Percentiles rank a stretch among this genome's conserved stretches.
phyloP scores from a whole-genome alignment of 2,329 filamentous ascomycete genomes.

The Curvularia lunata region DNA sequence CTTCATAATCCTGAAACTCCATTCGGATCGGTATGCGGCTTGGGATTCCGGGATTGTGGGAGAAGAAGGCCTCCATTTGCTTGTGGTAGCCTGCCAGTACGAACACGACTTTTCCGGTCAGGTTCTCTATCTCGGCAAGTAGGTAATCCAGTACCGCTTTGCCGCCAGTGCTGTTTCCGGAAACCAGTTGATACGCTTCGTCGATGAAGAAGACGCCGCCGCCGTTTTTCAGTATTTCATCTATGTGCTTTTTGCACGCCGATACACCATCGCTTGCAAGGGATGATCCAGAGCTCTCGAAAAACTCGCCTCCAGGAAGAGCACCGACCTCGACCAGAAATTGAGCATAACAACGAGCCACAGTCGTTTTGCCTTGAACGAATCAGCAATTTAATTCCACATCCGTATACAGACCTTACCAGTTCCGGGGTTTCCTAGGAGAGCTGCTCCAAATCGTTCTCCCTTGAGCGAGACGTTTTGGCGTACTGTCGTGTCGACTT shows the following conservation, averaged over 20 bases:
- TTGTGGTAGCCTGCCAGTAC: conserved; percentile 75
- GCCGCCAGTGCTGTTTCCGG: conserved; percentile 64
- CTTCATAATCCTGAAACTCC: conserved; percentile 72
- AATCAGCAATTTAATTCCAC: not conserved
- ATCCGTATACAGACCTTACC: conserved; percentile 52
- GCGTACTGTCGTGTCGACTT: conserved; percentile 64
- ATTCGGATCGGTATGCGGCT: conserved; percentile 72
- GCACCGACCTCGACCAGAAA: conserved; percentile 68
- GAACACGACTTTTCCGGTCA: conserved; percentile 72
- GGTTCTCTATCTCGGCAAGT: conserved; percentile 74
- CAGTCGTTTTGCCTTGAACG: conserved; percentile 70
- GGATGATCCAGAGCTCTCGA: conserved; percentile 72
- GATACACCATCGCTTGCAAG: conserved; percentile 68
- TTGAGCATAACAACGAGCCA: conserved; percentile 72
- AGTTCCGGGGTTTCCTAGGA: conserved; percentile 78
- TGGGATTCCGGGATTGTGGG: conserved; percentile 73
- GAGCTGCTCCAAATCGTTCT: conserved; percentile 67
- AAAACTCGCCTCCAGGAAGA: conserved; percentile 65
- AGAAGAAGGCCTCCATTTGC: conserved; percentile 78
- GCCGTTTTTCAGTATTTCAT: conserved; percentile 61
- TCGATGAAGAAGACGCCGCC: conserved; percentile 80
- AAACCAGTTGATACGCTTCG: conserved; percentile 76
- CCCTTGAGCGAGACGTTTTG: conserved; percentile 62
- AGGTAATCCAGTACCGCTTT: conserved; percentile 71
- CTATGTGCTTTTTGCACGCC: conserved; percentile 63